Base-by-base conservation (phyloP, 2,329 filamentous ascomycete genomes). In the Leptographium radiaticola region DNA sequence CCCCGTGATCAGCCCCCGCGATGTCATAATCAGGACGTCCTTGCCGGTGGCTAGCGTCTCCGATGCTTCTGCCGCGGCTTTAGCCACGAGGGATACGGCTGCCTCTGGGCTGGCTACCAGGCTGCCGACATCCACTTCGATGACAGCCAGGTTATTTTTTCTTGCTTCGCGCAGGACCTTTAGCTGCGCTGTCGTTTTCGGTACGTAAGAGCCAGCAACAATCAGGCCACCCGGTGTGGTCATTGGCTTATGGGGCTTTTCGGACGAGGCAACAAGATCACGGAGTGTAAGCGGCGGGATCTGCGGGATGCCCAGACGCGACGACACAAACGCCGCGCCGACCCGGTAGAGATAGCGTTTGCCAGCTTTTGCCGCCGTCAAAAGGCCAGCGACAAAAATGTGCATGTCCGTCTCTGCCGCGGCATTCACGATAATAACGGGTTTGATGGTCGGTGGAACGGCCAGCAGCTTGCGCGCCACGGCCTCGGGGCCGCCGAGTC, bases 21-120 rank as follows among this genome's bases (percentile, higher is more conserved):
- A 79, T 0, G 79, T 82, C 77, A 81, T 82, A 38, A 81, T 66
- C 0, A 82, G 65, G 1, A 79, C 75, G 50, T 82, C 77, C 40
- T 71, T 46, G 4, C 44, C 44, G 67, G 0, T 76, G 75, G 2
- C 65, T 58, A 2, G 61, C 58, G 8, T 81, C 68, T 15, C 12
- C 2, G 44, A 33, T n/a, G 44, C 44, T 44, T 71, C 59, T 0
- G 63, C 53, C 2, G 73, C 69, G 0, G 71, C 70, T 2, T 71
- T 60, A 4, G 65, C 65, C 0, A 1, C 67, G 62, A 47, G 51
- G 10, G 31, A 13, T 4, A 13, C n/a, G 9, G 49, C 51, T 13
- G 25, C 47, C 4, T 36, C 0, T 55, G 44, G 2, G 64, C 62
- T 1, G 64, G 58, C 0, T 70, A 80, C 68, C 0, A 80, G 63